These are phyloP conservation scores for Globisporangium radiosum DNA, from an alignment of 352 stramenopile genomes.

Conservation along the genomic window DNA sequence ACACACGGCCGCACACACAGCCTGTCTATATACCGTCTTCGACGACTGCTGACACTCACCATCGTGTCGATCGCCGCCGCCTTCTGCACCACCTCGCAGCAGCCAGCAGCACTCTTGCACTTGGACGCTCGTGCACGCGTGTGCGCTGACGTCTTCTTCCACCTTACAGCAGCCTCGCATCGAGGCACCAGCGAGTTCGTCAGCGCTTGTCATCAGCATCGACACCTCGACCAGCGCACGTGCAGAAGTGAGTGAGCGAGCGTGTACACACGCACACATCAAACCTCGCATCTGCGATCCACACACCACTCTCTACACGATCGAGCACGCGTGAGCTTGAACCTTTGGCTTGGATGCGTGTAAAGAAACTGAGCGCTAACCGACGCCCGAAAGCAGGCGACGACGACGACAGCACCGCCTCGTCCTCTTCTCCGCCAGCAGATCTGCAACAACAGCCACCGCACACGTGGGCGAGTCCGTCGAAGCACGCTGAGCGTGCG, in stretches of 20 bases:
- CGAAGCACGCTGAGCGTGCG: slow-evolving; percentile 14
- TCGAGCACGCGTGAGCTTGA: neutral
- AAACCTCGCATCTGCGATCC: neutral
- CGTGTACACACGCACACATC: neutral
- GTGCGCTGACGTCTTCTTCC: too few relatives aligned
- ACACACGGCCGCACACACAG: neutral
- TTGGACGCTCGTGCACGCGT: too few relatives aligned
- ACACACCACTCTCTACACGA: neutral
- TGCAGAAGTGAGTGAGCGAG: too few relatives aligned
- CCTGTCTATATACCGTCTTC: slow-evolving; percentile 1
- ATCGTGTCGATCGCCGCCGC: neutral
- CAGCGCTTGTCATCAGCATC: too few relatives aligned
- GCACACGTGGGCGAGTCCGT: slow-evolving; percentile 38
- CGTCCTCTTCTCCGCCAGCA: neutral
- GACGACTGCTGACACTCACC: too few relatives aligned
- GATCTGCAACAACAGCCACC: slow-evolving; percentile 10
- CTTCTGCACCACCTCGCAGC: neutral
- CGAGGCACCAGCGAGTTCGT: too few relatives aligned
- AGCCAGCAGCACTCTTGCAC: too few relatives aligned
- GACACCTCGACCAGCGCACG: too few relatives aligned
- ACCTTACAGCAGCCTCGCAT: too few relatives aligned
- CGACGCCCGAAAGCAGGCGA: slow-evolving; percentile 59
- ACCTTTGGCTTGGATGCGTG: slow-evolving; percentile 39
- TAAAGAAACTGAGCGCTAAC: slow-evolving; percentile 71
- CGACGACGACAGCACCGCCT: slow-evolving; percentile 28